phyloP scores from a whole-genome alignment of 2,329 filamentous ascomycete genomes.

The Pyricularia sp. region DNA sequence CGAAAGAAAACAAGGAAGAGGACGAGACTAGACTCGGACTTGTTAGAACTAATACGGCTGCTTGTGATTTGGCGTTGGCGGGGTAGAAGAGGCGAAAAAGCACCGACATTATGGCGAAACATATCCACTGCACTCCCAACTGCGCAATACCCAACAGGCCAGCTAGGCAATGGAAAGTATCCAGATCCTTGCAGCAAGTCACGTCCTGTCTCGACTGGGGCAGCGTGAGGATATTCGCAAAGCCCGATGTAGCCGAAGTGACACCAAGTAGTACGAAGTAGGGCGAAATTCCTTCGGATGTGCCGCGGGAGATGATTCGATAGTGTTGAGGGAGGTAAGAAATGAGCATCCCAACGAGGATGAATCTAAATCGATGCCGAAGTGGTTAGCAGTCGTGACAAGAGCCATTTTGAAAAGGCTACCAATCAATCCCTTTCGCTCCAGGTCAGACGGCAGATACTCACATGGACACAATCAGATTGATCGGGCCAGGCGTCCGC shows the following conservation, averaged over 20 bases:
- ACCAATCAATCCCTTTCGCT: background rate
- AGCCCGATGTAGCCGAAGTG: constrained; percentile 74
- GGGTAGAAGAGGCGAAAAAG: background rate
- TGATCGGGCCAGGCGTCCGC: constrained; percentile 38
- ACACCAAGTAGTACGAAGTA: constrained; percentile 92
- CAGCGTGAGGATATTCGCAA: constrained; percentile 84
- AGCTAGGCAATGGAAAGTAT: constrained; percentile 69
- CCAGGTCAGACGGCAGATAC: constrained; percentile 7
- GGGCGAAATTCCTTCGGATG: constrained; percentile 87
- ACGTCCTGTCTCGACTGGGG: constrained; percentile 75
- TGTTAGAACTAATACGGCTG: background rate
- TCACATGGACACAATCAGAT: constrained; percentile 44
- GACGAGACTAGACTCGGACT: constrained; percentile 47
- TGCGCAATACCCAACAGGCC: constrained; percentile 82
- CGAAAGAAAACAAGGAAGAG: constrained; percentile 95
- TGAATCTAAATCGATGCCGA: constrained; percentile 36
- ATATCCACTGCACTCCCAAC: constrained; percentile 82
- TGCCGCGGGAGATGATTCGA: constrained; percentile 74
- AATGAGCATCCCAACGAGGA: constrained; percentile 75
- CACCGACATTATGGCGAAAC: constrained; percentile 79
- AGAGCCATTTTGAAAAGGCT: background rate
- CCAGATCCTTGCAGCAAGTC: constrained; percentile 72
- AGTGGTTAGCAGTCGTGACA: background rate
- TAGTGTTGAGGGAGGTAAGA: constrained; percentile 93
- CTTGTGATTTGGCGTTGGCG: background rate